phyloP scores from a whole-genome alignment of 1,284 basidiomycete genomes.

The Ganoderma resinaceum region DNA sequence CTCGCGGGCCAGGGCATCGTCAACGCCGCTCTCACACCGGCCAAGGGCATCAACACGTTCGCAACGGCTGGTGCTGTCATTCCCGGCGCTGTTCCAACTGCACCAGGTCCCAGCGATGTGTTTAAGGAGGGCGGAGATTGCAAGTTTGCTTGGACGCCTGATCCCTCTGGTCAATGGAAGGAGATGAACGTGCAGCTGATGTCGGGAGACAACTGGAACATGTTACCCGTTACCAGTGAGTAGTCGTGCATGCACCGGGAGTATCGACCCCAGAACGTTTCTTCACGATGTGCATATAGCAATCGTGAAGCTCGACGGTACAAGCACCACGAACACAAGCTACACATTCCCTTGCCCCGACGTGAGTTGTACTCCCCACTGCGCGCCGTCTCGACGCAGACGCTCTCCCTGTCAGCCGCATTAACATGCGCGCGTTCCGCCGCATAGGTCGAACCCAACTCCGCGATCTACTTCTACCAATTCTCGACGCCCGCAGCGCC shows the following conservation, averaged over 20 bases:
- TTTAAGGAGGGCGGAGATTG: slow-evolving; percentile 65
- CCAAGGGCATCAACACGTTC: background rate
- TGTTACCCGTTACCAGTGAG: slow-evolving; percentile 68
- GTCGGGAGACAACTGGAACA: slow-evolving; percentile 77
- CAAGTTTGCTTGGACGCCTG: slow-evolving; percentile 59
- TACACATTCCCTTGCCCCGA: slow-evolving; percentile 72
- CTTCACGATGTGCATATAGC: slow-evolving; percentile 43
- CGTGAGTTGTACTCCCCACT: slow-evolving; percentile 43
- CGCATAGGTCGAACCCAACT: slow-evolving; percentile 68
- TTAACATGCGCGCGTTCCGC: background rate
- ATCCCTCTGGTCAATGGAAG: slow-evolving; percentile 67
- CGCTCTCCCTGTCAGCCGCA: background rate
- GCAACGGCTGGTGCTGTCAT: slow-evolving; percentile 40
- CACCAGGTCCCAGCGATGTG: slow-evolving; percentile 53
- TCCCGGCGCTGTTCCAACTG: slow-evolving; percentile 59
- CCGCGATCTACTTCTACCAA: slow-evolving; percentile 84
- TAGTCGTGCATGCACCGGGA: slow-evolving; percentile 44
- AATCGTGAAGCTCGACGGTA: slow-evolving; percentile 68
- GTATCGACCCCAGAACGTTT: background rate
- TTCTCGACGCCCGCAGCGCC: slow-evolving; percentile 56
- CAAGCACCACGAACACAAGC: slow-evolving; percentile 45
- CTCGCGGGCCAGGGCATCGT: slow-evolving; percentile 50
- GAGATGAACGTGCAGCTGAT: slow-evolving; percentile 78
- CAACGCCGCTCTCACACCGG: slow-evolving; percentile 36
- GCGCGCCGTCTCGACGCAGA: background rate